Base-by-base conservation (phyloP, 2,329 filamentous ascomycete genomes). In the Teratosphaeria nubilosa region DNA sequence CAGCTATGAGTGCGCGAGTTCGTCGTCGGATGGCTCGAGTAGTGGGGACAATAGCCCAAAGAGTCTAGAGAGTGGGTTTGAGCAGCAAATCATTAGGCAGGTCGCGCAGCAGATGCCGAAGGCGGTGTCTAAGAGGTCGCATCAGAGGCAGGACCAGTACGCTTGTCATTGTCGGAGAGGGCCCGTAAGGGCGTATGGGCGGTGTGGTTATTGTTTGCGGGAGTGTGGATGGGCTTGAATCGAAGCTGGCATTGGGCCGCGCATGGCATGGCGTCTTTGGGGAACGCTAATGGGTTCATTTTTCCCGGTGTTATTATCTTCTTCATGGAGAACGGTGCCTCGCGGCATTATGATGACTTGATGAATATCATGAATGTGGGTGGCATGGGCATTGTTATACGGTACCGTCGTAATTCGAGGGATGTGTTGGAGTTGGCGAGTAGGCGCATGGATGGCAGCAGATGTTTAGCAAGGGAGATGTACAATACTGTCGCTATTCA, bases 21-120 rank as follows among this genome's bases (percentile, higher is more conserved):
- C 41, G 59, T 10, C 16, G 4, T 48, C 20, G n/a, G 73, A 72
- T 16, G 67, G 65, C 25, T 63, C 63, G 2, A 68, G 64, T 54
- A 83, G 80, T 67, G 80, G 80, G 54, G 80, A 77, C 16, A 81
- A 80, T 65, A 84, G 82, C 68, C 81, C 82, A 10, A 68, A 73
- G 51, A 78, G 74, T 66, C 72, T 72, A 34, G 77, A 77, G 54
- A 75, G 72, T 59, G 76, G 75, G 22, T 72, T 77, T 25, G 76
- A 78, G 11, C 58, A 61, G 48, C 68, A 68, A 56, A 60, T 67
- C 31, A 60, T 67, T 27, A 60, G 56, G 30, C 62, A 61, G n/a
- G 62, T 64, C 31, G 63, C 60, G 11, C 63, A 58, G 54, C 63
- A 66, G 51, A 58, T 62, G 53, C 63, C 63, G 25, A 27, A 37